Conservation (phyloP, 2,329 filamentous ascomycete species). For the Sordariomycetes sp. region DNA sequence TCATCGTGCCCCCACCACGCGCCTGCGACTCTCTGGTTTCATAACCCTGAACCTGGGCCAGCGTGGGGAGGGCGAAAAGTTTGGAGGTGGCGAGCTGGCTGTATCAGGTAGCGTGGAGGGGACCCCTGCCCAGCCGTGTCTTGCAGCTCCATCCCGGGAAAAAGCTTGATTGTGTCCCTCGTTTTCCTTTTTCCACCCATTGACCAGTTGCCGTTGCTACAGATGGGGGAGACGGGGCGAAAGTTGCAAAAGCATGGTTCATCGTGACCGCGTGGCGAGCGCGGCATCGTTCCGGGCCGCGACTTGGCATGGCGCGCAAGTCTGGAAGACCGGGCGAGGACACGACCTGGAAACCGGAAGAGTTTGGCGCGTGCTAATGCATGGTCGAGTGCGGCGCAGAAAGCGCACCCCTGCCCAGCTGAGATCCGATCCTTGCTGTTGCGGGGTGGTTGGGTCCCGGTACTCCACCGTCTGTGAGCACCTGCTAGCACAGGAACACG, state of each 20-base stretch:
- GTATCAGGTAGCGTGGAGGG: too few species aligned
- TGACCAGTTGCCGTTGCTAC: neutral
- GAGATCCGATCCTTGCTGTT: neutral
- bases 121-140: too few species aligned
- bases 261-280: neutral
- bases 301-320: neutral
- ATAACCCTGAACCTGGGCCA: too few species aligned
- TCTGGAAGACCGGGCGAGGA: neutral
- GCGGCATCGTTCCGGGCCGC: neutral
- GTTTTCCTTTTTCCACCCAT: too few species aligned
- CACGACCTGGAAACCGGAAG: neutral
- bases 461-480: neutral
- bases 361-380: neutral
- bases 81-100: too few species aligned
- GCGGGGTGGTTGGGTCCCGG: neutral
- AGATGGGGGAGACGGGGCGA: neutral
- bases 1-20: neutral
- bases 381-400: neutral
- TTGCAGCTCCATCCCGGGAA: too few species aligned
- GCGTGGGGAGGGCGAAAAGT: neutral
- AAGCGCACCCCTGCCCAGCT: conserved; percentile 1
- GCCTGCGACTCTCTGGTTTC: too few species aligned
- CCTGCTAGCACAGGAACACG: neutral
- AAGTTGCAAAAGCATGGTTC: neutral
- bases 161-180: too few species aligned